phyloP scores from a whole-genome alignment of 306 rosid species.

The Quercus cerris region DNA sequence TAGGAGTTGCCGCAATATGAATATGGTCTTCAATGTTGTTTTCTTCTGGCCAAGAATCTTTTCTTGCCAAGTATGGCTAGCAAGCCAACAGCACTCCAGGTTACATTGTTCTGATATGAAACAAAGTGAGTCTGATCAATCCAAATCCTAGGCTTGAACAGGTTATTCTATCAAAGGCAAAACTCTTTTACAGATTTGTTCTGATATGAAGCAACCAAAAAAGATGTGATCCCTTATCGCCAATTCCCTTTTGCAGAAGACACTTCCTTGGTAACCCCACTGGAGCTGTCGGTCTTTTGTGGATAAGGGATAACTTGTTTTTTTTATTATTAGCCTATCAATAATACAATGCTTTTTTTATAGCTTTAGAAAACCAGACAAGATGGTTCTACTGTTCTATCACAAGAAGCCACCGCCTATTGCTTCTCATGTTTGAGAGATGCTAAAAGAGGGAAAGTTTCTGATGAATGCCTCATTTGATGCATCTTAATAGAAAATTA shows the following conservation, averaged over 20 bases:
- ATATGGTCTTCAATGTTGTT: not conserved
- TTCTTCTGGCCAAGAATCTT: not conserved
- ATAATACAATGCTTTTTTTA: not conserved
- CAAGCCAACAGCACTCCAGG: not conserved
- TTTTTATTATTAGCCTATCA: not conserved
- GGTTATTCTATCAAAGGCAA: not conserved
- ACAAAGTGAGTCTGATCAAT: not conserved
- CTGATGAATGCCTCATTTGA: not conserved
- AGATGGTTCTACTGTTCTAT: not conserved
- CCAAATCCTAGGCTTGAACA: not conserved
- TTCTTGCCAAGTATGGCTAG: not conserved
- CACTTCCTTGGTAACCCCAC: not conserved
- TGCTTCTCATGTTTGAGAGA: not conserved
- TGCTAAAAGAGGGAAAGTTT: not conserved
- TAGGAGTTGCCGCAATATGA: not conserved
- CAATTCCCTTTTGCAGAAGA: too few relatives aligned
- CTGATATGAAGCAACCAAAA: too few relatives aligned
- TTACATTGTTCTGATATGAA: too few relatives aligned
- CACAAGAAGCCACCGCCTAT: not conserved
- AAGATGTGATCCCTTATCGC: too few relatives aligned
- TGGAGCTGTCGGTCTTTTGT: not conserved
- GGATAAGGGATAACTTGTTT: not conserved
- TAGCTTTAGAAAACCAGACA: not conserved
- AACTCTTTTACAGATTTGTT: constrained; percentile 1
- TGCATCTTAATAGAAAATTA: not conserved